phyloP scores from a whole-genome alignment of 2,329 filamentous ascomycete species.

The Chaetomium globosum region DNA sequence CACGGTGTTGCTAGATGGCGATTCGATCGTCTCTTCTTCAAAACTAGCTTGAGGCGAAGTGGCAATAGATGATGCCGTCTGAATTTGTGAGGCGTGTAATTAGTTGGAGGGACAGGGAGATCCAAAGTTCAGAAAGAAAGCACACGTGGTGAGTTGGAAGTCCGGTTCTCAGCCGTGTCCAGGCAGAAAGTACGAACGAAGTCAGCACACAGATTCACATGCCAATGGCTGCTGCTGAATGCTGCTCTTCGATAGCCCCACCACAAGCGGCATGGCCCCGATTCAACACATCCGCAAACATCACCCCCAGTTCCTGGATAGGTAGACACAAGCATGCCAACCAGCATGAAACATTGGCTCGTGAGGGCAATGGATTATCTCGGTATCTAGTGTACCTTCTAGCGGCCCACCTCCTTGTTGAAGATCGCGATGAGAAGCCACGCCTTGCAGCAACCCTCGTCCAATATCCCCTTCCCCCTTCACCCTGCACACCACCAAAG shows the following conservation, averaged over 20 bases:
- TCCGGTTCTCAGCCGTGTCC: not conserved
- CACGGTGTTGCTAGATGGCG: not conserved
- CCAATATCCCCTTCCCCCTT: not conserved
- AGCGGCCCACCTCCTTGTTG: not conserved
- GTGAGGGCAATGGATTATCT: not conserved
- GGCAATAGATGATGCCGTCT: conserved; percentile 1
- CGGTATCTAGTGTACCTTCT: not conserved
- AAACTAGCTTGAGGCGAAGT: not conserved
- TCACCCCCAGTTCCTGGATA: not conserved
- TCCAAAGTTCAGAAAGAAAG: not conserved
- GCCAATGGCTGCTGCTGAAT: not conserved
- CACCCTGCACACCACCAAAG: not conserved
- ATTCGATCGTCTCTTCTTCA: not conserved
- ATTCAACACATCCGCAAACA: not conserved
- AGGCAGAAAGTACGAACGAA: not conserved
- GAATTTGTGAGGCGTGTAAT: not conserved
- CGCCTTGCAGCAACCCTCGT: not conserved
- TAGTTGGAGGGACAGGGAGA: not conserved
- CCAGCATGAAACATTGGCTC: not conserved
- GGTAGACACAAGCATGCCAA: not conserved
- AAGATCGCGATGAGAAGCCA: not conserved
- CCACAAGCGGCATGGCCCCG: not conserved
- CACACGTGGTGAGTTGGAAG: not conserved
- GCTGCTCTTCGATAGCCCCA: not conserved
- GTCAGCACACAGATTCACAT: not conserved